A percentile compares a stretch with the other conserved stretches of the same genome.
phyloP scores from a whole-genome alignment of 495 filamentous ascomycete species.

The Lasiosphaeris hirsuta region DNA sequence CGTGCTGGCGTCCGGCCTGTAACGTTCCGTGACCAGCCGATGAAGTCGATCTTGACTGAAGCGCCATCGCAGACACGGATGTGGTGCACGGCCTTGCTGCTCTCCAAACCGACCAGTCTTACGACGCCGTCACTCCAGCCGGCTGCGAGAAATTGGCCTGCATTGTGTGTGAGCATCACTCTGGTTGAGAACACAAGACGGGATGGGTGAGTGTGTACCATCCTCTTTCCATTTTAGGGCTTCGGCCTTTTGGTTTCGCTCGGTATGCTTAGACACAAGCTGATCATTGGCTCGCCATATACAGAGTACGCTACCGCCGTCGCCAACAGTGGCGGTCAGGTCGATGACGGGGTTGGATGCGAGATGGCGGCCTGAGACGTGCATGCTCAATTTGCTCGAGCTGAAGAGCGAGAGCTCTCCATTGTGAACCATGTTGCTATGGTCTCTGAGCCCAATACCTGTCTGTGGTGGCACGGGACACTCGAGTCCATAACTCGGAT shows the following conservation, averaged over 20 bases:
- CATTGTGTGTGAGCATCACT: not conserved
- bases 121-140: constrained; percentile 71
- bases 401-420: constrained; percentile 36
- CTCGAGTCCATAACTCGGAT: constrained; percentile 11
- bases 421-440: not conserved
- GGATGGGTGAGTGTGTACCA: constrained; percentile 44
- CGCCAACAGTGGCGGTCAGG: constrained; percentile 69
- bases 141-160: constrained; percentile 71
- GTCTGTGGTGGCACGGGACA: not conserved
- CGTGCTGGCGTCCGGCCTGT: constrained; percentile 43
- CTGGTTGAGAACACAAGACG: constrained; percentile 12
- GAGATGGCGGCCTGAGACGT: constrained; percentile 43
- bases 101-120: constrained; percentile 70
- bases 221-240: constrained; percentile 74
- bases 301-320: constrained; percentile 63
- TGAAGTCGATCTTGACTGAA: constrained; percentile 53
- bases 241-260: constrained; percentile 51
- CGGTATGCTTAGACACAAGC: constrained; percentile 42
- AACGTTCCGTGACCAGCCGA: constrained; percentile 72
- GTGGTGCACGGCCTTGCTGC: constrained; percentile 72
- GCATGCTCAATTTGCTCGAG: constrained; percentile 42
- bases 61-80: constrained; percentile 42
- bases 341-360: constrained; percentile 82
- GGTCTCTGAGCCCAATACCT: not conserved
- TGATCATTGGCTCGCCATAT: constrained; percentile 51